phyloP scores from a whole-genome alignment of 2,329 filamentous ascomycete species.

The Lithohypha guttulata region DNA sequence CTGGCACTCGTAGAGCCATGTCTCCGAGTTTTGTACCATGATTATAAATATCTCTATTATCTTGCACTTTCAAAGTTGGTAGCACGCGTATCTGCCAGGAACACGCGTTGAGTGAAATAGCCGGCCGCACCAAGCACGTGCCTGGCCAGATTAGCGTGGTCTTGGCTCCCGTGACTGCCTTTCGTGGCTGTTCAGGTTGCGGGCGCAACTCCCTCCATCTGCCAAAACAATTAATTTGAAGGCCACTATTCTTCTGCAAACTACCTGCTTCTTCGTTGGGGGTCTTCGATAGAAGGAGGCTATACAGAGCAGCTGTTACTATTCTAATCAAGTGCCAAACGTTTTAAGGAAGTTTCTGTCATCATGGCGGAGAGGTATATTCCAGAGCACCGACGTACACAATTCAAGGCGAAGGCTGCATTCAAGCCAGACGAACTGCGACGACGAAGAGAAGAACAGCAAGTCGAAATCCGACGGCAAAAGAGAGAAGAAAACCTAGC shows the following conservation, averaged over 20 bases:
- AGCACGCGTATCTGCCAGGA: too few relatives aligned
- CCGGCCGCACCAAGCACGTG: constrained; percentile 2
- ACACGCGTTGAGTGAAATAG: too few relatives aligned
- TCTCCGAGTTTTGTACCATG: too few relatives aligned
- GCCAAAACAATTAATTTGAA: constrained; percentile 6
- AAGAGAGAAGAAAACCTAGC: constrained; percentile 98
- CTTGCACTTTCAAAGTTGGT: too few relatives aligned
- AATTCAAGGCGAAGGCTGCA: constrained; percentile 98
- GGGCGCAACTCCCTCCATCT: constrained; percentile 8
- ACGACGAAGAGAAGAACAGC: constrained; percentile 95
- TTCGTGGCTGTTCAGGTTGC: constrained; percentile 4
- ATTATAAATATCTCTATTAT: too few relatives aligned
- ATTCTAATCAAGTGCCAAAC: neutral
- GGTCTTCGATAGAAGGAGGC: too few relatives aligned
- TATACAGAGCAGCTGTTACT: neutral
- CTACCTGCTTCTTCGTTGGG: neutral
- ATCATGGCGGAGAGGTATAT: constrained; percentile 98
- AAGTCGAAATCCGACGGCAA: constrained; percentile 96
- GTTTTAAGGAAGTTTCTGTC: constrained; percentile 9
- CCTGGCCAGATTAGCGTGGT: neutral
- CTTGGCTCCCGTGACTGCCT: neutral
- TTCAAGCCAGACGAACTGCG: constrained; percentile 99
- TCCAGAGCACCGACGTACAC: constrained; percentile 95
- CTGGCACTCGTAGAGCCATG: constrained; percentile 25
- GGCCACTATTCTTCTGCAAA: too few relatives aligned